A percentile compares a stretch with the other conserved stretches of the same genome.
phyloP scores from a whole-genome alignment of 2,329 filamentous ascomycete genomes.

The Aspergillus sp. region DNA sequence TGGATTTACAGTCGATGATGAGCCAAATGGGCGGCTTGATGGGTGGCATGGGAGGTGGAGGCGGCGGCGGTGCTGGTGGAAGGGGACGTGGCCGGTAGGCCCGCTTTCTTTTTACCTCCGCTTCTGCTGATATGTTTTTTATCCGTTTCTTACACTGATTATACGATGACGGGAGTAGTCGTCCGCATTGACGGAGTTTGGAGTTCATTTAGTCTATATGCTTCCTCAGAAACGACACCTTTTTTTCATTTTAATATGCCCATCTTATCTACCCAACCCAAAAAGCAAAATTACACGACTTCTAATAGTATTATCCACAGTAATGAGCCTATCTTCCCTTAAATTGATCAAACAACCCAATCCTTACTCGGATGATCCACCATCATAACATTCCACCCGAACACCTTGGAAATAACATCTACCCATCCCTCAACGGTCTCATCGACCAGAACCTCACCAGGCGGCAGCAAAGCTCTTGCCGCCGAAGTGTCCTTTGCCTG shows the following conservation, averaged over 20 bases:
- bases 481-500: not conserved
- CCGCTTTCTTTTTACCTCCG: conserved; percentile 7
- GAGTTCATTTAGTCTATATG: conserved; percentile 10
- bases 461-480: not conserved
- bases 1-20: conserved; percentile 71
- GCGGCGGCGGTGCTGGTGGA: conserved; percentile 36
- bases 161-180: not conserved
- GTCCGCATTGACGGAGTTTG: conserved; percentile 19
- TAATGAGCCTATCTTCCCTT: not conserved
- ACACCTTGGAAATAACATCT: not conserved
- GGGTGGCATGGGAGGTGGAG: conserved; percentile 43
- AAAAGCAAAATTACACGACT: not conserved
- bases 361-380: not conserved
- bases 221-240: not conserved
- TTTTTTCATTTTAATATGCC: not conserved
- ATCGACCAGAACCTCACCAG: conserved; percentile 7
- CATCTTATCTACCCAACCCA: not conserved
- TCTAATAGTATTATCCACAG: not conserved
- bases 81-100: conserved; percentile 33
- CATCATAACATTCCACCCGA: conserved; percentile 8
- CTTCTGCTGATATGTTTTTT: conserved; percentile 10
- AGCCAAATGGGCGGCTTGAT: conserved; percentile 70
- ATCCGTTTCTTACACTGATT: conserved; percentile 11
- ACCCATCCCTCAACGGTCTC: not conserved
- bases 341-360: conserved; percentile 1